Evolutionary conservation across 2,329 filamentous ascomycete genomes (phyloP), one percentile per base, ranked within the genome.

Genomic region (Stachybotrys elegans): DNA sequence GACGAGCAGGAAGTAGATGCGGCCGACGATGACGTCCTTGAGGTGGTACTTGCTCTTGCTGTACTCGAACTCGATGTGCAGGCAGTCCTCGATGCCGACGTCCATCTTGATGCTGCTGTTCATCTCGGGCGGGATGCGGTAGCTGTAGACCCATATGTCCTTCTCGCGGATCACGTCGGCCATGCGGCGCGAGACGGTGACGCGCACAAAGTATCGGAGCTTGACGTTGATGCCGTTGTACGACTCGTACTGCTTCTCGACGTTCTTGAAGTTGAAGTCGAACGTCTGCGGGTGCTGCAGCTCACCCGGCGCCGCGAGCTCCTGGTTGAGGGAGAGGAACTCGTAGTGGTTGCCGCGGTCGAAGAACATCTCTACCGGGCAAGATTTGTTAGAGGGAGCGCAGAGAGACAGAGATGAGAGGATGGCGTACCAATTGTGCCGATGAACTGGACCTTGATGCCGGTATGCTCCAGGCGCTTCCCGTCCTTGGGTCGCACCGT

Each of bases 41-140:
- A 98, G 80, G 60, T 98, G 93, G 69, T 98, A 98, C 71, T 97
- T 97, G 66, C 85, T 93, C 76, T 98, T 98, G 69, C 88, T 95
- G 73, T 98, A 98, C 70, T 98, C 93, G 58, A 98, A 98, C 68
- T 98, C 93, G 55, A 98, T 98, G 70, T 98, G 93, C 56, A 98
- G 75, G 66, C 93, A 98, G 72, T 98, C 94, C 71, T 98, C 93
- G 61, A 98, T 98, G 46, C 93, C 93, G 47, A 98, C 93, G 64
- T 98, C 93, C 93, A 98, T 98, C 79, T 98, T 98, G 76, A 98
- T 98, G 55, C 88, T 90, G 70, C 83, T 91, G 75, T 97, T 98
- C 68, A 90, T 94, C 79, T 98, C 93, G 16, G 93, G 93, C 17
- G 93, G 92, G 73, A 97, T 92, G 66, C 91, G 84, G 76, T 98